Evolutionary conservation across 2,329 filamentous ascomycete genomes (phyloP).

Genomic region (Colletotrichum sansevieriae): DNA sequence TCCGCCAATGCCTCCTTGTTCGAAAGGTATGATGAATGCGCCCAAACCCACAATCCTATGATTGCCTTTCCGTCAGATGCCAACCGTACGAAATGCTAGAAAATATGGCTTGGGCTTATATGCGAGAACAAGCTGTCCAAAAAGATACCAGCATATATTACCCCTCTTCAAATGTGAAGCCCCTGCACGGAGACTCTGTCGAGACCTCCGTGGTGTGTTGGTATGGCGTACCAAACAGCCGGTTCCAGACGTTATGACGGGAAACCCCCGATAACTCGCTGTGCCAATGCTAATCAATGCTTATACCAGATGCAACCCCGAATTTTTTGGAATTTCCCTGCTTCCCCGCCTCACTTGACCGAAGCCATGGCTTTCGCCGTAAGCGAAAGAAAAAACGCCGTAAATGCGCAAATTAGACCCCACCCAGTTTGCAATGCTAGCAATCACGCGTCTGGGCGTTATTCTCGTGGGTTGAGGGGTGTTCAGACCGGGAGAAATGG

Average conservation of each 20-base stretch:
- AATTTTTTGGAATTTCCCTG: constrained; percentile 16
- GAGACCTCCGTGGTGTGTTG: constrained; percentile 29
- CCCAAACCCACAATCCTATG: not conserved
- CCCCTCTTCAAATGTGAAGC: constrained; percentile 6
- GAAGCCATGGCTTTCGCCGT: constrained; percentile 16
- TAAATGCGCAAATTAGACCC: constrained; percentile 29
- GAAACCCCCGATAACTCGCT: constrained; percentile 31
- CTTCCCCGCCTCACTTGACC: constrained; percentile 31
- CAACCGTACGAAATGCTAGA: constrained; percentile 33
- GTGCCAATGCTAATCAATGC: constrained; percentile 38
- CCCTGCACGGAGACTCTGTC: constrained; percentile 25
- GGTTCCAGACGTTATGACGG: constrained; percentile 12
- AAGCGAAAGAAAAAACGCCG: not conserved
- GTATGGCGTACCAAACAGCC: constrained; percentile 32
- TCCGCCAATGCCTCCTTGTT: constrained; percentile 37
- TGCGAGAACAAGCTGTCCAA: not conserved
- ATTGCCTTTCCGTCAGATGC: constrained; percentile 22
- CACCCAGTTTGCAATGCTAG: constrained; percentile 21
- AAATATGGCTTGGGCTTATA: constrained; percentile 1
- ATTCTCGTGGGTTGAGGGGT: constrained; percentile 21
- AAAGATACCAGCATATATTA: not conserved
- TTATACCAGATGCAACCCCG: constrained; percentile 35
- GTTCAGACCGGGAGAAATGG: not conserved
- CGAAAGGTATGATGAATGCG: constrained; percentile 13
- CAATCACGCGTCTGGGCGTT: constrained; percentile 13